Conservation (phyloP, 306 rosid species). For the Fragaria vesca region DNA sequence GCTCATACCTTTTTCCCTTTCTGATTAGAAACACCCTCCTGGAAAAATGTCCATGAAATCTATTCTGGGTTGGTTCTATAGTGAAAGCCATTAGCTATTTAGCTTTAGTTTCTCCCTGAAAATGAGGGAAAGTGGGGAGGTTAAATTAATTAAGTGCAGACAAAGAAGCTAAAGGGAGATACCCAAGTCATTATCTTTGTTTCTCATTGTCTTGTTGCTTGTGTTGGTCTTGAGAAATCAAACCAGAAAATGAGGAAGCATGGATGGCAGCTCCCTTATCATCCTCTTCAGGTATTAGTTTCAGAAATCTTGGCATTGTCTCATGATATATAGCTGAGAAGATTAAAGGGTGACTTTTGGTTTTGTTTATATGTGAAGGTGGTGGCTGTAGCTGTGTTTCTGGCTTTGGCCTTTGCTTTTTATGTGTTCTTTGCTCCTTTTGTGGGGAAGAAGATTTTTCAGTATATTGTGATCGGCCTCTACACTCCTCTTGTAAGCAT, state of each 20-base stretch:
- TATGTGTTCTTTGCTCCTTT: slow-evolving; percentile 98
- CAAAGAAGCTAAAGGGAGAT: slow-evolving; percentile 2
- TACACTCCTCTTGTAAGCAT: slow-evolving; percentile 87
- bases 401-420: slow-evolving; percentile 95
- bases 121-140: slow-evolving; percentile 36
- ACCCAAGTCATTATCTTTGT: slow-evolving; percentile 26
- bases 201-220: slow-evolving; percentile 15
- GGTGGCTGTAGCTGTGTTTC: slow-evolving; percentile 95
- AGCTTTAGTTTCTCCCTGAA: slow-evolving; percentile 37
- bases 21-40: slow-evolving; percentile 15
- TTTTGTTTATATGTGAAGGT: slow-evolving; percentile 47
- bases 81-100: slow-evolving; percentile 43
- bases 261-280: slow-evolving; percentile 98
- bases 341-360: slow-evolving; percentile 9
- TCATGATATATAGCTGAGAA: neutral
- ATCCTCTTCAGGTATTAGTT: slow-evolving; percentile 81
- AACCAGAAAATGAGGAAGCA: slow-evolving; percentile 84
- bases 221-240: slow-evolving; percentile 24
- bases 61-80: slow-evolving; percentile 20
- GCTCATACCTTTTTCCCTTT: slow-evolving; percentile 6
- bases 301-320: slow-evolving; percentile 10
- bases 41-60: slow-evolving; percentile 21
- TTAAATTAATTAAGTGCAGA: neutral
- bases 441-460: slow-evolving; percentile 80
- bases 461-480: slow-evolving; percentile 76